Conservation (phyloP, 495 filamentous ascomycete genomes). For the Podospora pseudoanserina region DNA sequence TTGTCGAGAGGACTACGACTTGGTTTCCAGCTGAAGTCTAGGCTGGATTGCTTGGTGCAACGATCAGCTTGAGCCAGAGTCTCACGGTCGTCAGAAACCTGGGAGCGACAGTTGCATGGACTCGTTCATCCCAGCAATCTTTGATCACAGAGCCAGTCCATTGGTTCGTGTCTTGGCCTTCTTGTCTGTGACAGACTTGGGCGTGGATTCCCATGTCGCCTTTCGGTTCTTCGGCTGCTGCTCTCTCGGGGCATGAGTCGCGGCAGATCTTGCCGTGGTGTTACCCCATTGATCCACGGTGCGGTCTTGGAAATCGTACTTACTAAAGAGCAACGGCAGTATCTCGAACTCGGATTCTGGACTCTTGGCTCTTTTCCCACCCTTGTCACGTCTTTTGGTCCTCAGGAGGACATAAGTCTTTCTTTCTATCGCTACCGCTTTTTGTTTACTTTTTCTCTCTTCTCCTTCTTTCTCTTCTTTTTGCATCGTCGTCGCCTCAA, state of each 20-base stretch:
- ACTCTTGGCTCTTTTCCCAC: conserved; percentile 11
- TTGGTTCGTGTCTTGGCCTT: background rate
- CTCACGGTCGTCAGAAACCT: conserved; percentile 3
- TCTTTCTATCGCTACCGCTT: conserved; percentile 19
- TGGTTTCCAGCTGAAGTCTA: background rate
- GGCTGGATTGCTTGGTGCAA: background rate
- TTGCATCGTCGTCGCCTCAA: conserved; percentile 18
- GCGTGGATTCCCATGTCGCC: conserved; percentile 4
- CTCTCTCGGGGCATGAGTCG: conserved; percentile 21
- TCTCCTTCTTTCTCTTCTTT: conserved; percentile 21
- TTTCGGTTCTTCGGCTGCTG: conserved; percentile 8
- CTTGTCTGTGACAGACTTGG: background rate
- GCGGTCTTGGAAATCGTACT: conserved; percentile 10
- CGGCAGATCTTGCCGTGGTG: conserved; percentile 14
- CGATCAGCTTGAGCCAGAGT: conserved; percentile 8
- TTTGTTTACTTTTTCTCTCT: conserved; percentile 22
- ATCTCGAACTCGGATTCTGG: conserved; percentile 3
- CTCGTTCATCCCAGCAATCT: conserved; percentile 5
- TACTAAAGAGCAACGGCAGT: conserved; percentile 23
- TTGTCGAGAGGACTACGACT: background rate
- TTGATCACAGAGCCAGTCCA: background rate
- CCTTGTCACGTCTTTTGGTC: conserved; percentile 12
- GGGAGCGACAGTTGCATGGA: background rate
- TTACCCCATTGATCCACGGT: conserved; percentile 12
- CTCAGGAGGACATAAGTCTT: conserved; percentile 39